Conservation (phyloP, 169 alveolate genomes). For the Eimeria zaria region DNA sequence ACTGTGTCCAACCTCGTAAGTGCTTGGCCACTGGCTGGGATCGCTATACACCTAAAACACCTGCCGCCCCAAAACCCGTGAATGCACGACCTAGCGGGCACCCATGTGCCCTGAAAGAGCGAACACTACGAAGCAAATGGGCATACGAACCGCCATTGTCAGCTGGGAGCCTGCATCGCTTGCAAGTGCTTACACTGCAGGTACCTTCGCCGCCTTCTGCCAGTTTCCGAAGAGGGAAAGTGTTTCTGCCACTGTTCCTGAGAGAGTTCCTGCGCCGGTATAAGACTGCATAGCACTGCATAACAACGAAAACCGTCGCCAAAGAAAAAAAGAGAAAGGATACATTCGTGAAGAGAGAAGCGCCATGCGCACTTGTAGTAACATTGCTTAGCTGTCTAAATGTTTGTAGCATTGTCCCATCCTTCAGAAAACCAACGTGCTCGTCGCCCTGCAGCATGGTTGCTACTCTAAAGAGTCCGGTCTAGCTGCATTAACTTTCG, state of each 20-base stretch:
- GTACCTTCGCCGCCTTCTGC: background rate
- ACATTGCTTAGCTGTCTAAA: background rate
- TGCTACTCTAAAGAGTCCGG: background rate
- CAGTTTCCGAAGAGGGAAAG: background rate
- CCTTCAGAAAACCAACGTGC: background rate
- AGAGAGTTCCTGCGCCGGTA: background rate
- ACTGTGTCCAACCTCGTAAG: too few species aligned
- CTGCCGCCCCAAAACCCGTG: too few species aligned
- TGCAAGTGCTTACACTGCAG: background rate
- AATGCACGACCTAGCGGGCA: too few species aligned
- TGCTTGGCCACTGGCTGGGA: too few species aligned
- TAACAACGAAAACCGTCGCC: background rate
- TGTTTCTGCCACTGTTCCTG: background rate
- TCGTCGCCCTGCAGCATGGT: background rate
- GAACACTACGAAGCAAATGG: too few species aligned
- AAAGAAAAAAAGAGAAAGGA: background rate
- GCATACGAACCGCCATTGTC: too few species aligned
- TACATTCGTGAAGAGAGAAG: background rate
- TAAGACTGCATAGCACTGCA: background rate
- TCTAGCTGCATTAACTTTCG: background rate
- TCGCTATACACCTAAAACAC: too few species aligned
- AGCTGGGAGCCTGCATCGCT: background rate
- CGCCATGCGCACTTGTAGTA: background rate
- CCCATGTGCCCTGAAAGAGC: too few species aligned
- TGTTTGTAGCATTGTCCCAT: background rate